These are phyloP conservation scores for Lactarius sanguifluus DNA, from an alignment of 768 basidiomycete genomes.

Conservation along the genomic window DNA sequence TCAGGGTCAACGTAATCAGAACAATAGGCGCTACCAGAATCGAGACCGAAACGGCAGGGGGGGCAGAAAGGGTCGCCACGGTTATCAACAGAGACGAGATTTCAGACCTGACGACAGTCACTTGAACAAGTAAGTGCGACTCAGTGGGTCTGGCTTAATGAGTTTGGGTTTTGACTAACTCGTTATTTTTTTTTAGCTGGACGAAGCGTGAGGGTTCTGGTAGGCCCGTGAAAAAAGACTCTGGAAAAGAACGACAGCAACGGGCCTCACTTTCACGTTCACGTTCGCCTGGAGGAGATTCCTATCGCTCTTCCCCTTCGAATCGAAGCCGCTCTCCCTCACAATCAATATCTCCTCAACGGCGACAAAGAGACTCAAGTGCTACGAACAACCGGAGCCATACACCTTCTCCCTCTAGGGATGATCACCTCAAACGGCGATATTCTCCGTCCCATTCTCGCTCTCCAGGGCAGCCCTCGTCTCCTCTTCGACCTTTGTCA, in stretches of 20 bases:
- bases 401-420: conserved; percentile 49
- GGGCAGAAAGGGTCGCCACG: conserved; percentile 34
- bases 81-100: conserved; percentile 41
- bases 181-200: conserved; percentile 49
- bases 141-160: background rate
- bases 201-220: conserved; percentile 55
- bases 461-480: conserved; percentile 30
- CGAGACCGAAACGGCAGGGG: conserved; percentile 27
- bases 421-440: conserved; percentile 37
- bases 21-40: conserved; percentile 38
- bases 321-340: conserved; percentile 67
- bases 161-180: conserved; percentile 8
- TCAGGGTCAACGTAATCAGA: conserved; percentile 39
- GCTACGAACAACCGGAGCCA: conserved; percentile 45
- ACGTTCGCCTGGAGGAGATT: conserved; percentile 60
- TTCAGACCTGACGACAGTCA: conserved; percentile 60
- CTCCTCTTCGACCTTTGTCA: conserved; percentile 23
- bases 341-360: conserved; percentile 60
- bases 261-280: conserved; percentile 51
- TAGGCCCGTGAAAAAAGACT: conserved; percentile 40
- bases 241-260: conserved; percentile 45
- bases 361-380: conserved; percentile 53
- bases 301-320: conserved; percentile 62
- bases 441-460: conserved; percentile 36
- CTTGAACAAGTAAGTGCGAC: conserved; percentile 65